Conservation (phyloP, 257 asterid genomes). For the Nicotiana benthamiana region DNA sequence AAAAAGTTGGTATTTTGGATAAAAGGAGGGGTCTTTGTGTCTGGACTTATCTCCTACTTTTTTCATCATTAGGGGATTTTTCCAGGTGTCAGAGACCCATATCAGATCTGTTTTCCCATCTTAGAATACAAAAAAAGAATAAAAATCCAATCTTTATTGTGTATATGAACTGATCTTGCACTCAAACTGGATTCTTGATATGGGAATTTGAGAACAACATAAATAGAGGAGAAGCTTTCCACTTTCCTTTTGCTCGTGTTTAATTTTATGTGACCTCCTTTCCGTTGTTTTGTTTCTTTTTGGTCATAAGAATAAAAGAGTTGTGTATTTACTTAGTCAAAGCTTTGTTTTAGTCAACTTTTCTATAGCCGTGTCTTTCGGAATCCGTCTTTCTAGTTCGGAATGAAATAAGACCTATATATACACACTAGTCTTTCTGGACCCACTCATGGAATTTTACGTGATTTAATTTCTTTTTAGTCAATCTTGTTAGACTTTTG, state of each 20-base stretch:
- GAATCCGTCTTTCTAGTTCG: too few relatives aligned
- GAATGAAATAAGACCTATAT: too few relatives aligned
- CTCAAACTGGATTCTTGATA: not conserved
- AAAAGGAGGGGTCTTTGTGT: slow-evolving; percentile 17
- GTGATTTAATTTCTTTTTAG: not conserved
- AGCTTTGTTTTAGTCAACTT: not conserved
- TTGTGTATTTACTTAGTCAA: not conserved
- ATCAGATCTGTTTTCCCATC: slow-evolving; percentile 16
- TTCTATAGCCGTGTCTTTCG: too few relatives aligned
- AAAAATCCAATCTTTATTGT: not conserved
- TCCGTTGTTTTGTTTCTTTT: not conserved
- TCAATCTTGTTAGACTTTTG: slow-evolving; percentile 7
- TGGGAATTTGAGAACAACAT: not conserved
- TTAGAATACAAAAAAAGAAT: not conserved
- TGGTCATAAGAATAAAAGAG: not conserved
- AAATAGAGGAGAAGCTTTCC: not conserved
- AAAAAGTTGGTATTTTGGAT: not conserved
- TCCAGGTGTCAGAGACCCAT: slow-evolving; percentile 17
- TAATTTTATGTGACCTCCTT: slow-evolving; percentile 1
- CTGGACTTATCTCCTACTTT: slow-evolving; percentile 1
- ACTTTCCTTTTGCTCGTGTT: not conserved
- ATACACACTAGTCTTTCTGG: too few relatives aligned
- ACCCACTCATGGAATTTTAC: too few relatives aligned
- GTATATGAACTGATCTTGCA: not conserved
- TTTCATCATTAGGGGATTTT: slow-evolving; percentile 2